These are phyloP conservation scores for Ophiosphaerella narmari DNA, from an alignment of 2,329 filamentous ascomycete species.

Conservation along the genomic window DNA sequence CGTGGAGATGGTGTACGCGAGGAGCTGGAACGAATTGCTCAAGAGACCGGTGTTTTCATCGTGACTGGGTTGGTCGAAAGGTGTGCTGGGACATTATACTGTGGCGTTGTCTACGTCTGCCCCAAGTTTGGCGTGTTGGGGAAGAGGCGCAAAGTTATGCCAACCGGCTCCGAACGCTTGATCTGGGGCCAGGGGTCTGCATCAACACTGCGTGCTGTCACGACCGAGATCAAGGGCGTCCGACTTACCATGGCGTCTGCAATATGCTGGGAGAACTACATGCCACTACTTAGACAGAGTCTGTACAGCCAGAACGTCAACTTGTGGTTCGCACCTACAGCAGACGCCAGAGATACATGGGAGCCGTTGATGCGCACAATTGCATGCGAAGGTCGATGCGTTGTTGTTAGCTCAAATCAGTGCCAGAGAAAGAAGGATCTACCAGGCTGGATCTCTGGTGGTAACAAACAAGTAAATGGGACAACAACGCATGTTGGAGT, in stretches of 20 bases:
- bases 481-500: not conserved
- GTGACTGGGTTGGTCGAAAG: slow-evolving; percentile 81
- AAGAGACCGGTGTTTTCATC: slow-evolving; percentile 79
- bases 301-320: slow-evolving; percentile 92
- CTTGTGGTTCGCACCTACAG: slow-evolving; percentile 87
- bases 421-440: slow-evolving; percentile 66
- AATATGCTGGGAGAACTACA: slow-evolving; percentile 97
- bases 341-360: slow-evolving; percentile 85
- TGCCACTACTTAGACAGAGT: slow-evolving; percentile 82
- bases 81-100: slow-evolving; percentile 82
- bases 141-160: slow-evolving; percentile 92
- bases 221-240: slow-evolving; percentile 77
- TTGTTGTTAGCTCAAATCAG: slow-evolving; percentile 86
- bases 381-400: slow-evolving; percentile 79
- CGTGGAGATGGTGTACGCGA: slow-evolving; percentile 80
- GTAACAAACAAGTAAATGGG: slow-evolving; percentile 5
- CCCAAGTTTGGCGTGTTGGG: slow-evolving; percentile 73
- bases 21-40: slow-evolving; percentile 74
- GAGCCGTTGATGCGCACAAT: slow-evolving; percentile 79
- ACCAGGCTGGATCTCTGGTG: slow-evolving; percentile 59
- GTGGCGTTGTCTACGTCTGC: slow-evolving; percentile 79
- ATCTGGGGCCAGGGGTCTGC: slow-evolving; percentile 89
- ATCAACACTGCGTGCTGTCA: slow-evolving; percentile 76
- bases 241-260: slow-evolving; percentile 81
- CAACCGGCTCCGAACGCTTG: slow-evolving; percentile 80